Evolutionary conservation across 164 flowering plant species (phyloP).

Genomic region (Magnolia kwangsiensis): DNA sequence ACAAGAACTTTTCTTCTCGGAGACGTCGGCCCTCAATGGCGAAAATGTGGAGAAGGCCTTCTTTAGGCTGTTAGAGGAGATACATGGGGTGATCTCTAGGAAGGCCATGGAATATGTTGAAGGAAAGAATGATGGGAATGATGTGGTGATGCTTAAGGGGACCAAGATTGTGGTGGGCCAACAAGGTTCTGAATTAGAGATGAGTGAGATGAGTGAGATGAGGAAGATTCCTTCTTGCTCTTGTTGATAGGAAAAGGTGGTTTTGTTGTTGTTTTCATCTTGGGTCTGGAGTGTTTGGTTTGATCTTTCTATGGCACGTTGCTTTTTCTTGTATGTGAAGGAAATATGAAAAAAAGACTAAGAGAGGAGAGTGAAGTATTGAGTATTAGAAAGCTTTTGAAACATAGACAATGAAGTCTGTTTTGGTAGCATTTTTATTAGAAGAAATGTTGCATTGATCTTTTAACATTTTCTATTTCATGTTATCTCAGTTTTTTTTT

Average conservation of each 20-base stretch:
- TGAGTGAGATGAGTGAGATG: constrained; percentile 60
- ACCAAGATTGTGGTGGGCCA: constrained; percentile 41
- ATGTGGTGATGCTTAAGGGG: constrained; percentile 31
- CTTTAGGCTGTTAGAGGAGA: constrained; percentile 44
- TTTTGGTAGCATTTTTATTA: no score
- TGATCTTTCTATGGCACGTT: no score
- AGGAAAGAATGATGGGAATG: constrained; percentile 2
- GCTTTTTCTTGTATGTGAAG: no score
- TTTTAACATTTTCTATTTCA: no score
- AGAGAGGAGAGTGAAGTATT: no score
- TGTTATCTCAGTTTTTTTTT: no score
- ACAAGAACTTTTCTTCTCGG: constrained; percentile 58
- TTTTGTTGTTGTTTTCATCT: no score
- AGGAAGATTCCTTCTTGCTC: constrained; percentile 56
- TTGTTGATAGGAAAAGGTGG: constrained; percentile 18
- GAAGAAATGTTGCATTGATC: no score
- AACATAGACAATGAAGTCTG: no score
- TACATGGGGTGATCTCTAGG: constrained; percentile 38
- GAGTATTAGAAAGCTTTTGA: no score
- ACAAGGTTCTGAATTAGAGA: constrained; percentile 47
- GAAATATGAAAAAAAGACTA: no score
- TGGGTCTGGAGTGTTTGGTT: no score
- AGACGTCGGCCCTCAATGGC: constrained; percentile 62
- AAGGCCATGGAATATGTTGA: constrained; percentile 33
- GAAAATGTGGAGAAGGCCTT: constrained; percentile 63